Evolutionary conservation across 371 early-diverging fungal species (phyloP).

Genomic region (Mucor indicus): DNA sequence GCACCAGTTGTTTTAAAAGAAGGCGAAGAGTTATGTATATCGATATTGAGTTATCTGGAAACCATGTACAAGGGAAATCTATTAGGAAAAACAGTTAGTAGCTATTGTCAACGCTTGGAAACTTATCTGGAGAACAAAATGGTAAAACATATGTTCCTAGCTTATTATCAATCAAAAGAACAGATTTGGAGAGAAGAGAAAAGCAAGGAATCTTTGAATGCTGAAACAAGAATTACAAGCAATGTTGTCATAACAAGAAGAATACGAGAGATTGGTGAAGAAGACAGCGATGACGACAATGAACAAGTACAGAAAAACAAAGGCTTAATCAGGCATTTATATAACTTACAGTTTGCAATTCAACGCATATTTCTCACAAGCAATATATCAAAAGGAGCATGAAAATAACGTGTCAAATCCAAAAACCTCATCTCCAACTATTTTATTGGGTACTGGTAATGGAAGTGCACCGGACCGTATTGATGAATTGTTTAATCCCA

Average conservation of each 20-base stretch:
- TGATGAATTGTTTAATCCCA: constrained; percentile 9
- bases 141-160: constrained; percentile 5
- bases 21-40: constrained; percentile 5
- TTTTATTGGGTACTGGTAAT: constrained; percentile 9
- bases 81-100: constrained; percentile 5
- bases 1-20: constrained; percentile 7
- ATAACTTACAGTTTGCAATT: constrained; percentile 8
- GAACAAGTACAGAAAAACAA: constrained; percentile 13
- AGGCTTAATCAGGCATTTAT: constrained; percentile 9
- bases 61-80: constrained; percentile 2
- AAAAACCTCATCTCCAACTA: constrained; percentile 7
- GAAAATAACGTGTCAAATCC: constrained; percentile 7
- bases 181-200: constrained; percentile 9
- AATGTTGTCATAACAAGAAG: constrained; percentile 8
- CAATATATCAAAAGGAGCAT: constrained; percentile 4
- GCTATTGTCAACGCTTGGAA: constrained; percentile 7
- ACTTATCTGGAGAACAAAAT: constrained; percentile 10
- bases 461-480: constrained; percentile 7
- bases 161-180: constrained; percentile 11
- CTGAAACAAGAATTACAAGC: constrained; percentile 10
- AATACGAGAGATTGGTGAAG: constrained; percentile 7
- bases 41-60: constrained; percentile 4
- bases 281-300: constrained; percentile 10
- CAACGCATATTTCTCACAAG: constrained; percentile 5
- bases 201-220: constrained; percentile 10